Conservation (phyloP, 768 basidiomycete genomes). For the Hydnomerulius pinastri region DNA sequence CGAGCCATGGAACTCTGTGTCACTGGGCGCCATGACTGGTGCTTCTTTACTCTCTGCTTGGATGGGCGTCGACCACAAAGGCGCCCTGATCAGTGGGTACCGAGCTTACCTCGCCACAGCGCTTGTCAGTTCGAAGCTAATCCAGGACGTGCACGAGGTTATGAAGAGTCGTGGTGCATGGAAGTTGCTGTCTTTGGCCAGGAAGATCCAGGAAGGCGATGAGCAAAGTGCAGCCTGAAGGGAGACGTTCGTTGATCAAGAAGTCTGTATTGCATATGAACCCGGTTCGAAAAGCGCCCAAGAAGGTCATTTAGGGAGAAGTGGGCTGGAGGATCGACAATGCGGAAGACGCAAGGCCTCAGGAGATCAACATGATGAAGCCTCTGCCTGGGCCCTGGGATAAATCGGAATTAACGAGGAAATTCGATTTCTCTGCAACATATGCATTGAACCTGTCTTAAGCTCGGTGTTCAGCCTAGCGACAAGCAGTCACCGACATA, state of each 20-base stretch:
- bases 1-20: background rate
- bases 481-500: too few relatives aligned
- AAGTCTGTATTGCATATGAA: too few relatives aligned
- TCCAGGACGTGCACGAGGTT: background rate
- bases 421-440: too few relatives aligned
- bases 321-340: background rate
- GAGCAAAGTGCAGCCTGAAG: background rate
- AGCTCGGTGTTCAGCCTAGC: too few relatives aligned
- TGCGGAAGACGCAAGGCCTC: slow-evolving; percentile 15
- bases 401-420: too few relatives aligned
- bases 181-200: background rate
- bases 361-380: too few relatives aligned
- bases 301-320: slow-evolving; percentile 2
- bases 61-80: background rate
- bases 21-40: background rate
- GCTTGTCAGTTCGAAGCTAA: background rate
- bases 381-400: too few relatives aligned
- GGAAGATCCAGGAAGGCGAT: background rate
- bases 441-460: too few relatives aligned
- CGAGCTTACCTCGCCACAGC: background rate
- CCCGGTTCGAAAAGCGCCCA: background rate
- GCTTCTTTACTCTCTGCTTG: background rate
- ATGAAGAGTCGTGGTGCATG: background rate
- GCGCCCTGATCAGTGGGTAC: background rate
- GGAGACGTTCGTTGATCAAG: too few relatives aligned